Conservation (phyloP, 371 early-diverging fungal species). For the Syncephalastrum sp. region DNA sequence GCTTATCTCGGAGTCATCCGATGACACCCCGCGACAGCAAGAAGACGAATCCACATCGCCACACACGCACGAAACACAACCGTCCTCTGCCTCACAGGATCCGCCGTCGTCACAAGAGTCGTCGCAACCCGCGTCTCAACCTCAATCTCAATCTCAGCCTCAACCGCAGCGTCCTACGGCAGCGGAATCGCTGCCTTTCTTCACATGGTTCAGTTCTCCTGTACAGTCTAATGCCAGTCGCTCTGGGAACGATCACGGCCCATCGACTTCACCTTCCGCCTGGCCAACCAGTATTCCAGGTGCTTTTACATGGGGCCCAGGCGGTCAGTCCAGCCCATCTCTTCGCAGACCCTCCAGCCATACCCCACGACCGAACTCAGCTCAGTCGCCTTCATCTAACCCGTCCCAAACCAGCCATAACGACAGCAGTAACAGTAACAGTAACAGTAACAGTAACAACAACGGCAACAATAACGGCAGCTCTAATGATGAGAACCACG, state of each 20-base stretch:
- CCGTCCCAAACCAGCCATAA: constrained; percentile 8
- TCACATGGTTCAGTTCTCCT: too few relatives aligned
- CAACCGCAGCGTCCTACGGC: neutral
- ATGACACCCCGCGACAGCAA: constrained; percentile 9
- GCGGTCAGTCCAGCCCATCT: constrained; percentile 3
- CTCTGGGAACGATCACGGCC: neutral
- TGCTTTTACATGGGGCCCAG: constrained; percentile 29
- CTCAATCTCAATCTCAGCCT: neutral
- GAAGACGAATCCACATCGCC: neutral
- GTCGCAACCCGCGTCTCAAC: neutral
- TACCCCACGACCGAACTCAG: neutral
- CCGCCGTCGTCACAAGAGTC: too few relatives aligned
- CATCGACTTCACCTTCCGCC: constrained; percentile 12
- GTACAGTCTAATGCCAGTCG: too few relatives aligned
- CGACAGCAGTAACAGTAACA: constrained; percentile 9
- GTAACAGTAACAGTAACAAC: constrained; percentile 10
- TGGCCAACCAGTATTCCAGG: constrained; percentile 27
- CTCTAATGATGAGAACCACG: constrained; percentile 9
- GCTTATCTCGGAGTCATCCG: constrained; percentile 18
- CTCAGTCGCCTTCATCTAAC: constrained; percentile 6
- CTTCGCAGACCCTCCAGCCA: neutral
- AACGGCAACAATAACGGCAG: constrained; percentile 10
- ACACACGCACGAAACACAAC: too few relatives aligned
- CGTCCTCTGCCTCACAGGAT: too few relatives aligned
- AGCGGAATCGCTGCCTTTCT: neutral